phyloP scores from a whole-genome alignment of 805 yeast species.

The Schwanniomyces pseudopolymorphus region DNA sequence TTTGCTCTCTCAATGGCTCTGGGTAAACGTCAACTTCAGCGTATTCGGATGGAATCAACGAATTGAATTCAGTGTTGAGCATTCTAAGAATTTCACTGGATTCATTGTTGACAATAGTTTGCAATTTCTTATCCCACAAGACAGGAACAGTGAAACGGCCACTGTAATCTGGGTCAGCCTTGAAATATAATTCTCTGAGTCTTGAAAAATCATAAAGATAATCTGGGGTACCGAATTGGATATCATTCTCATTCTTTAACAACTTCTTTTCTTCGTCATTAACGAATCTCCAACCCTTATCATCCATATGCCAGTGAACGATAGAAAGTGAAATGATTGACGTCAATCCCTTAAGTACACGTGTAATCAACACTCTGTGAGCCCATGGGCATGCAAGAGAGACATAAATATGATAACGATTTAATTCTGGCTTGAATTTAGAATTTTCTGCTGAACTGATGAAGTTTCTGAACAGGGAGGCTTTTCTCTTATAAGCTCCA shows the following conservation, averaged over 20 bases:
- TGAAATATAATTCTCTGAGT: constrained; percentile 69
- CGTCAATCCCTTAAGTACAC: constrained; percentile 68
- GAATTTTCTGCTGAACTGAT: constrained; percentile 61
- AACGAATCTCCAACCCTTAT: constrained; percentile 85
- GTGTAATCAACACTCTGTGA: constrained; percentile 73
- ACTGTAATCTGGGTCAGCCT: constrained; percentile 69
- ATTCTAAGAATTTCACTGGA: constrained; percentile 87
- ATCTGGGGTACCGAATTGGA: constrained; percentile 33
- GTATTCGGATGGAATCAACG: constrained; percentile 48
- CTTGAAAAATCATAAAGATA: constrained; percentile 57
- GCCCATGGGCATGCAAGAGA: constrained; percentile 97
- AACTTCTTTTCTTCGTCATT: constrained; percentile 46
- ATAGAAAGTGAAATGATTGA: constrained; percentile 65
- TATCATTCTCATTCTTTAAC: constrained; percentile 54
- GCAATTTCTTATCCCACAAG: constrained; percentile 81
- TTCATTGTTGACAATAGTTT: constrained; percentile 89
- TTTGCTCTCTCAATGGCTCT: constrained; percentile 45
- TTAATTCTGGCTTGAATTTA: constrained; percentile 67
- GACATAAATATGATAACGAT: constrained; percentile 84
- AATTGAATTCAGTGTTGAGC: constrained; percentile 72
- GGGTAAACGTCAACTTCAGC: constrained; percentile 66
- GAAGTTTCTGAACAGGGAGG: constrained; percentile 56
- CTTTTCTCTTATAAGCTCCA: constrained; percentile 24
- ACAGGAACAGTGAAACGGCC: constrained; percentile 94
- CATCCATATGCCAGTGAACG: constrained; percentile 90